These are phyloP conservation scores for Komagataella kurtzmanii DNA, from an alignment of 805 yeast species.

Conservation along the genomic window DNA sequence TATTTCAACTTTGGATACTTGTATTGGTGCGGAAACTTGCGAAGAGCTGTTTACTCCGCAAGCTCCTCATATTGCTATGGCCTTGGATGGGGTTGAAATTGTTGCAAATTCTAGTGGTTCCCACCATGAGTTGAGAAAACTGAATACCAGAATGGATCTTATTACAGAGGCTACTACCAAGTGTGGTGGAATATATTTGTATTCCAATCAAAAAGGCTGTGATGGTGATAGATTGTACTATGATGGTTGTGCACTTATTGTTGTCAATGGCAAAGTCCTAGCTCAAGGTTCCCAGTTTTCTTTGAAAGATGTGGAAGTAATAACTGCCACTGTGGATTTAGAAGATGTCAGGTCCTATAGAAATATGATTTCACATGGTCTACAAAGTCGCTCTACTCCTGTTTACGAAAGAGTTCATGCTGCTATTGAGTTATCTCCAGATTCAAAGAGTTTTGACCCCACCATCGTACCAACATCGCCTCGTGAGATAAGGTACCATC, in stretches of 20 bases:
- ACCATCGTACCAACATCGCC: slow-evolving; percentile 41
- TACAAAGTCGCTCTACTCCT: slow-evolving; percentile 41
- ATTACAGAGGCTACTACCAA: slow-evolving; percentile 88
- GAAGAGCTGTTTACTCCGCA: slow-evolving; percentile 96
- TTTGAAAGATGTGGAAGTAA: slow-evolving; percentile 82
- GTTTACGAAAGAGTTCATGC: slow-evolving; percentile 44
- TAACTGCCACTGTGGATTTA: slow-evolving; percentile 88
- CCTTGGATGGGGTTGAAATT: slow-evolving; percentile 95
- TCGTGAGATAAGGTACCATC: slow-evolving; percentile 43
- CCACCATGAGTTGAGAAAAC: slow-evolving; percentile 91
- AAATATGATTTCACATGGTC: slow-evolving; percentile 55
- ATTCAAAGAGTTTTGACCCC: slow-evolving; percentile 45
- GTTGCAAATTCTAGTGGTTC: slow-evolving; percentile 92
- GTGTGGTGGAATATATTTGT: slow-evolving; percentile 92
- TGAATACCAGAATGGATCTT: slow-evolving; percentile 71
- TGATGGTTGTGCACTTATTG: slow-evolving; percentile 94
- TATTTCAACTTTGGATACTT: slow-evolving; percentile 70
- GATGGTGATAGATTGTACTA: slow-evolving; percentile 96
- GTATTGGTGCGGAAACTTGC: slow-evolving; percentile 95
- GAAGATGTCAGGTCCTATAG: slow-evolving; percentile 85
- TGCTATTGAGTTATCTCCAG: slow-evolving; percentile 55
- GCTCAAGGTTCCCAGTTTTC: slow-evolving; percentile 93
- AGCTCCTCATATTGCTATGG: slow-evolving; percentile 85
- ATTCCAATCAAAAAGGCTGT: slow-evolving; percentile 94
- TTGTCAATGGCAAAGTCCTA: slow-evolving; percentile 80